These are phyloP conservation scores for Xylaria sp. DNA, from an alignment of 2,329 filamentous ascomycete species.

Conservation along the genomic window DNA sequence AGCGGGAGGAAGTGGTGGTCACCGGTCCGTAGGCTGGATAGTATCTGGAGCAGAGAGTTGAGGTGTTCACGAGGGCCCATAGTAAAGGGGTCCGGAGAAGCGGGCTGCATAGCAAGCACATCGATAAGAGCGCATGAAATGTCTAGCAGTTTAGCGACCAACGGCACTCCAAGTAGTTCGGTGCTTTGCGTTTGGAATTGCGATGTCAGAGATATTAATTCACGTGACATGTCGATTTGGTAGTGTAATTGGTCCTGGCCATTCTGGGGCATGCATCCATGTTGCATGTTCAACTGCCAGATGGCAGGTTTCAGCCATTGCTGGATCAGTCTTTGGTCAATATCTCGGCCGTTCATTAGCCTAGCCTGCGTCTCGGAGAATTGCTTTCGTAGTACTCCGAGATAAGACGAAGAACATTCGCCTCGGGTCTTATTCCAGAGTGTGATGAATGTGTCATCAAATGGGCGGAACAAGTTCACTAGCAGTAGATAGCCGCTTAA, in stretches of 20 bases:
- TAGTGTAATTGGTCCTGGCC: slow-evolving; percentile 68
- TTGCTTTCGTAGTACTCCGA: slow-evolving; percentile 71
- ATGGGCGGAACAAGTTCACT: slow-evolving; percentile 71
- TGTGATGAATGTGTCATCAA: slow-evolving; percentile 72
- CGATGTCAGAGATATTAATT: slow-evolving; percentile 74
- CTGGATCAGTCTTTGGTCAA: slow-evolving; percentile 68
- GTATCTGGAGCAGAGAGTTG: slow-evolving; percentile 72
- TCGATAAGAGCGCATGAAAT: slow-evolving; percentile 79
- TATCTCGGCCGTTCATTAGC: slow-evolving; percentile 63
- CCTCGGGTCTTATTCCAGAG: slow-evolving; percentile 74
- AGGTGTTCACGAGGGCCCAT: slow-evolving; percentile 79
- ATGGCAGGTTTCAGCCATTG: slow-evolving; percentile 73
- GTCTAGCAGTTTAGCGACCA: slow-evolving; percentile 86
- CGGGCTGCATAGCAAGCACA: slow-evolving; percentile 73
- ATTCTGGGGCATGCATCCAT: slow-evolving; percentile 61
- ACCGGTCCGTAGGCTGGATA: slow-evolving; percentile 78
- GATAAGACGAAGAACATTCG: slow-evolving; percentile 67
- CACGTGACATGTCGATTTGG: slow-evolving; percentile 69
- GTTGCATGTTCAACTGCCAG: slow-evolving; percentile 71
- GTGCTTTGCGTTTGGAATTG: slow-evolving; percentile 78
- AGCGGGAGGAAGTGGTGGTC: slow-evolving; percentile 82
- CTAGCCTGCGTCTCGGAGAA: slow-evolving; percentile 65
- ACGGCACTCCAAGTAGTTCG: slow-evolving; percentile 77
- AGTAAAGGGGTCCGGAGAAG: slow-evolving; percentile 70
- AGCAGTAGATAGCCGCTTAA: slow-evolving; percentile 69